Conservation (phyloP, 2,329 filamentous ascomycete species). For the Stemphylium vesicarium region DNA sequence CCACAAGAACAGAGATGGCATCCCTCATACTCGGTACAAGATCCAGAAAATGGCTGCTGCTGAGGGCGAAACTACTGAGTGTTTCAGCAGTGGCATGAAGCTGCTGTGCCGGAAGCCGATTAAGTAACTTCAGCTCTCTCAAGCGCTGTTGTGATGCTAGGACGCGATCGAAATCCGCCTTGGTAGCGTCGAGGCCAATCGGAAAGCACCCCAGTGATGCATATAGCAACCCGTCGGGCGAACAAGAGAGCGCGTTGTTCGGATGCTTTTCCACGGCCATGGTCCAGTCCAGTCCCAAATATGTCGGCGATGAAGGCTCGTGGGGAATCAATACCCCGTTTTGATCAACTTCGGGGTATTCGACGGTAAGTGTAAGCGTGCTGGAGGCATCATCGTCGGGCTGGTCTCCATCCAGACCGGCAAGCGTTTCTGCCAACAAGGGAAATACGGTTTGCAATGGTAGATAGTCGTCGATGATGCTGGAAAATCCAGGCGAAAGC, state of each 20-base stretch:
- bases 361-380: slow-evolving; percentile 39
- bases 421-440: slow-evolving; percentile 30
- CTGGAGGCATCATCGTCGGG: slow-evolving; percentile 32
- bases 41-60: slow-evolving; percentile 24
- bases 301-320: slow-evolving; percentile 25
- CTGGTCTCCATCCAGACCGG: slow-evolving; percentile 33
- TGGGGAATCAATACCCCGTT: slow-evolving; percentile 32
- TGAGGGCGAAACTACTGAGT: slow-evolving; percentile 24
- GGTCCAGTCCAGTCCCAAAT: slow-evolving; percentile 38
- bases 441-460: slow-evolving; percentile 39
- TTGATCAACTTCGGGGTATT: slow-evolving; percentile 43
- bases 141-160: slow-evolving; percentile 42
- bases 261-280: slow-evolving; percentile 28
- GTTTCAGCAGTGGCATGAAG: slow-evolving; percentile 27
- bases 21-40: slow-evolving; percentile 30
- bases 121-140: slow-evolving; percentile 39
- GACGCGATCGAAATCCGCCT: slow-evolving; percentile 41
- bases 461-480: slow-evolving; percentile 41
- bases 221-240: slow-evolving; percentile 36
- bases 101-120: slow-evolving; percentile 29
- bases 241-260: slow-evolving; percentile 43
- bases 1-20: slow-evolving; percentile 31
- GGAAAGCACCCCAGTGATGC: slow-evolving; percentile 45
- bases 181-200: slow-evolving; percentile 41
- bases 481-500: slow-evolving; percentile 39